Evolutionary conservation across 2,329 filamentous ascomycete species (phyloP), one percentile per base, ranked within the genome.

Genomic region (Thielaviopsis punctulata): DNA sequence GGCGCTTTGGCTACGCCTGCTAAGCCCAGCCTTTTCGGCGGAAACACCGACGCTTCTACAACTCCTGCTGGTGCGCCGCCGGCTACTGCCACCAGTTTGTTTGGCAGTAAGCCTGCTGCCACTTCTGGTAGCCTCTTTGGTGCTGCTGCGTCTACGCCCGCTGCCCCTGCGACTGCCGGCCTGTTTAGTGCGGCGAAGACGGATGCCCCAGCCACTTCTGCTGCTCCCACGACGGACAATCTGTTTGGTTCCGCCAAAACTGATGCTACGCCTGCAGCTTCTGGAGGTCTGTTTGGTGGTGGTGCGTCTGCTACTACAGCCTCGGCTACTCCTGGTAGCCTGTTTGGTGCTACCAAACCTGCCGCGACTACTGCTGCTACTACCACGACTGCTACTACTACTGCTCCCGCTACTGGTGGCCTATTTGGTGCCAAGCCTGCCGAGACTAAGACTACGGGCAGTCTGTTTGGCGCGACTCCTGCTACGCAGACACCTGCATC

Each of bases 61-160:
- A 77, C 75, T 33, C 73, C 75, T 15, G 73, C 74, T 21, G 75
- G 75, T 33, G 69, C 71, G n/a, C 75, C 75, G 52, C 73, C 73
- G 0, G 36, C 36, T 9, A 59, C 65, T n/a, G n/a, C n/a, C n/a
- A n/a, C n/a, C n/a, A n/a, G 4, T 67, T 65, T 51, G 57, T 58
- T 36, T 51, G 52, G 24, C 64, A 67, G 55, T 54, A 62, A 33
- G 58, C 61, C 12, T 27, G 52, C 39, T 23, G 22, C 58, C 23
- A 27, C 58, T 19, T 41, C 56, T 3, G 30, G 50, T 21, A 53
- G 55, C 5, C 33, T 59, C 5, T 60, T 60, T 41, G 55, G 56
- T 18, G 49, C 52, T 33, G 52, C 56, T 24, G 44, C 57, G 19
- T 49, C 47, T n/a, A 45, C 23, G 21, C 21, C 43, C 12, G 49